Evolutionary conservation across 768 basidiomycete species (phyloP), one percentile per base, ranked within the genome.

Genomic region (Hypholoma sublateritium): DNA sequence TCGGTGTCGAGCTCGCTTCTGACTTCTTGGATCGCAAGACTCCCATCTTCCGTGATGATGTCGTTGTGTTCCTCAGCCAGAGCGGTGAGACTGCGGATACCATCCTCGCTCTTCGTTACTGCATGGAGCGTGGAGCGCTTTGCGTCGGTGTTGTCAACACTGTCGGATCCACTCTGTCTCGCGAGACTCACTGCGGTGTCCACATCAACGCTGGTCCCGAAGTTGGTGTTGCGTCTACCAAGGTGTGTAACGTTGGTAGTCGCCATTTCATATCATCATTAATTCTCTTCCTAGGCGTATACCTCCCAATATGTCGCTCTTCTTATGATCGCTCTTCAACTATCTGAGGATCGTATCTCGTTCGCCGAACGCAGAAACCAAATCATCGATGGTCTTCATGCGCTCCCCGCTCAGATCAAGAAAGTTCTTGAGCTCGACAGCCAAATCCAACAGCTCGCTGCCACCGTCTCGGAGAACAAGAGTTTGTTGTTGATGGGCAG

Each of bases 201-300:
- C 97, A 98, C 77, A 98, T 99, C 79, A 99, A 99, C 69, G 97
- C 95, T 66, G 95, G 95, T 17, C 95, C 95, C 53, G 95, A 98
- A 79, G 95, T 99, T 62, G 96, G 97, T 81, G 97, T 99, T 57
- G 97, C 97, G 5, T 98, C 95, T 16, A 98, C 97, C 58, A 99
- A 99, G 85, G 89, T 87, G 43, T 52, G 76, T 32, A 32, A 7
- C 5, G 9, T 7, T 32, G 28, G 28, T 32, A 9, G 9, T 32
- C 28, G 28, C 46, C 19, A 13, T 21, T 21, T 44, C 25, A 34
- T 14, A 41, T 39, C 16, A 24, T 5, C 9, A 11, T n/a, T 16
- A 49, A 49, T 62, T 4, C 46, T 9, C 50, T 57, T 47, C 41
- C 11, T 59, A 92, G 91, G 96, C 96, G 2, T 98, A 98, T 74